These are phyloP conservation scores for Thelephora ganbajun DNA, from an alignment of 768 basidiomycete genomes.

Conservation along the genomic window DNA sequence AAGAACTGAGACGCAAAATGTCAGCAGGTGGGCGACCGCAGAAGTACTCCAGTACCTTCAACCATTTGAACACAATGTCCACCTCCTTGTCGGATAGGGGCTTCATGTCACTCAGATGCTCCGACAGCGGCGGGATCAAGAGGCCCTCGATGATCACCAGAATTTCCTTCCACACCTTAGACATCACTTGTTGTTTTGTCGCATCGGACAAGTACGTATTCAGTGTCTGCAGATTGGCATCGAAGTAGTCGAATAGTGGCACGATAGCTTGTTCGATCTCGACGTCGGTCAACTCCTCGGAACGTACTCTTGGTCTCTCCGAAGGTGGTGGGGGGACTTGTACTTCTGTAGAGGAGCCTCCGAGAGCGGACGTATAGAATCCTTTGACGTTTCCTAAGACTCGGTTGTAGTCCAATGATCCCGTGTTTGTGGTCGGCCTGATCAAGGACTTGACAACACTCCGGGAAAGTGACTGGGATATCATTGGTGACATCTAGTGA, in stretches of 20 bases:
- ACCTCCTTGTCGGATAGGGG: slow-evolving; percentile 91
- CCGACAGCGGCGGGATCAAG: slow-evolving; percentile 82
- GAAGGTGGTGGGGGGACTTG: slow-evolving; percentile 60
- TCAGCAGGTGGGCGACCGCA: not conserved
- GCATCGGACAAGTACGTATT: slow-evolving; percentile 77
- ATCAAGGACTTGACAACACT: slow-evolving; percentile 63
- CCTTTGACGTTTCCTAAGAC: slow-evolving; percentile 72
- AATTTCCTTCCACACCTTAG: slow-evolving; percentile 92
- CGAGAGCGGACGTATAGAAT: slow-evolving; percentile 69
- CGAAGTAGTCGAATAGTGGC: slow-evolving; percentile 92
- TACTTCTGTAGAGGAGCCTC: slow-evolving; percentile 51
- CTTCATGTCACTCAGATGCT: slow-evolving; percentile 78
- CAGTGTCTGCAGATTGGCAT: slow-evolving; percentile 81
- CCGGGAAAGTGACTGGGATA: slow-evolving; percentile 75
- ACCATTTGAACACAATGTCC: slow-evolving; percentile 97
- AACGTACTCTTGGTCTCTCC: slow-evolving; percentile 67
- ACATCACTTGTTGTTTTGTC: slow-evolving; percentile 87
- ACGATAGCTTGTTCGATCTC: slow-evolving; percentile 90
- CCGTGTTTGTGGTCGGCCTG: slow-evolving; percentile 30
- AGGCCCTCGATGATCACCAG: slow-evolving; percentile 73
- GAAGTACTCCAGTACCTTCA: slow-evolving; percentile 47
- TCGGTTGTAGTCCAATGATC: slow-evolving; percentile 78
- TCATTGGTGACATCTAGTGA: slow-evolving; percentile 81
- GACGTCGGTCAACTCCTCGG: slow-evolving; percentile 77
- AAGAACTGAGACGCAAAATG: slow-evolving; percentile 47